Evolutionary conservation across 371 early-diverging fungal genomes (phyloP).

Genomic region (Syncephalis plumigaleata): DNA sequence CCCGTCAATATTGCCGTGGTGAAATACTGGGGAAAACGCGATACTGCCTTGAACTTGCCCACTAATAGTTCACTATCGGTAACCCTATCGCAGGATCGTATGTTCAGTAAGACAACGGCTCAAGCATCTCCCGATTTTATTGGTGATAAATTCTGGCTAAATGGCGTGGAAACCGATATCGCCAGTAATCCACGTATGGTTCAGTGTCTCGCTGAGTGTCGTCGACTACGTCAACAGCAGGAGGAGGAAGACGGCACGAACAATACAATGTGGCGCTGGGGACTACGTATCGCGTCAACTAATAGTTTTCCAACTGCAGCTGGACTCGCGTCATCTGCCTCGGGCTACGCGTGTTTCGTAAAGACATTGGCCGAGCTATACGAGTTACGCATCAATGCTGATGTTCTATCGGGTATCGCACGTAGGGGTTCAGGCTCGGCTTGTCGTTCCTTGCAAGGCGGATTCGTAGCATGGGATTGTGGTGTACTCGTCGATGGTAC

Average conservation of each 20-base stretch:
- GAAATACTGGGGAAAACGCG: constrained; percentile 99
- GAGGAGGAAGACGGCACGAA: constrained; percentile 24
- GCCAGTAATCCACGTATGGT: constrained; percentile 61
- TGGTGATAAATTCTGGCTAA: constrained; percentile 78
- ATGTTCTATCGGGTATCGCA: constrained; percentile 81
- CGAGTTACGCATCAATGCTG: constrained; percentile 37
- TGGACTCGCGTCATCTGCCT: constrained; percentile 98
- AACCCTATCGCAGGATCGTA: constrained; percentile 89
- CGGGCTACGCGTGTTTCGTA: constrained; percentile 91
- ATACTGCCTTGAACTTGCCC: constrained; percentile 76
- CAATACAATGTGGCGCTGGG: constrained; percentile 31
- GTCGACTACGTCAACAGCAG: constrained; percentile 45
- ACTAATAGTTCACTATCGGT: constrained; percentile 94
- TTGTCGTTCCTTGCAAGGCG: constrained; percentile 92
- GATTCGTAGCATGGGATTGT: constrained; percentile 95
- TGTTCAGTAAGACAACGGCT: constrained; percentile 85
- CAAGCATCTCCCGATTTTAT: constrained; percentile 44
- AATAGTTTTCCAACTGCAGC: constrained; percentile 99
- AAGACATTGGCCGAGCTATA: constrained; percentile 67
- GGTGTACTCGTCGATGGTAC: constrained; percentile 56
- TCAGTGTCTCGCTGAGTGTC: constrained; percentile 68
- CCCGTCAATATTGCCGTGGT: constrained; percentile 98
- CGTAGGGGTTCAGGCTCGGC: constrained; percentile 95
- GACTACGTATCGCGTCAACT: constrained; percentile 71
- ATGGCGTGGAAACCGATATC: constrained; percentile 78